phyloP scores from a whole-genome alignment of 2,329 filamentous ascomycete species.

The Botrytis squamosa region DNA sequence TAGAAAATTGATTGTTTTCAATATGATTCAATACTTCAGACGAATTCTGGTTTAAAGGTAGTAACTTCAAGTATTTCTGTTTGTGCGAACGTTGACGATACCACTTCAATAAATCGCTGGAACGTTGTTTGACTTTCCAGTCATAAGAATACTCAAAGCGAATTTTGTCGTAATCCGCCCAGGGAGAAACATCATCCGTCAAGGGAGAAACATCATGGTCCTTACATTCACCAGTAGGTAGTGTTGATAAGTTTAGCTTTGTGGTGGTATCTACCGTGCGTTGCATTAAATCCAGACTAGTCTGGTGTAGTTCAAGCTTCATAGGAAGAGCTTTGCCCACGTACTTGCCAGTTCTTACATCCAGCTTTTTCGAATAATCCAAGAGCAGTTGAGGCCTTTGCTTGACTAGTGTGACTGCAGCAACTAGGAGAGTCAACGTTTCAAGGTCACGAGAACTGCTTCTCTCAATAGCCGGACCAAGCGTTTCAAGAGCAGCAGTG shows the following conservation, averaged over 20 bases:
- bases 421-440: not conserved
- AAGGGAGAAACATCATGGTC: not conserved
- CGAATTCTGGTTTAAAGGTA: conserved; percentile 85
- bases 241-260: not conserved
- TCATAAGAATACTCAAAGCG: not conserved
- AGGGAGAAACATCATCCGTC: not conserved
- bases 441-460: not conserved
- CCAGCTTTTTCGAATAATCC: not conserved
- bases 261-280: not conserved
- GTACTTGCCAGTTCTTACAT: conserved; percentile 5
- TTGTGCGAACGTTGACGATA: not conserved
- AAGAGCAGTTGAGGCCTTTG: conserved; percentile 3
- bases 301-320: conserved; percentile 7
- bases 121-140: not conserved
- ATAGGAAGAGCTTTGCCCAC: conserved; percentile 7
- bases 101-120: not conserved
- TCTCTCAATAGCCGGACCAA: not conserved
- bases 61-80: not conserved
- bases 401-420: conserved; percentile 5
- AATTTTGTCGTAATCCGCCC: not conserved
- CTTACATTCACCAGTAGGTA: not conserved
- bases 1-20: conserved; percentile 75
- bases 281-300: conserved; percentile 13
- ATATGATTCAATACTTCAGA: conserved; percentile 83
- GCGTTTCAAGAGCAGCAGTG: not conserved